These are phyloP conservation scores for Sarocladium strictum DNA, from an alignment of 2,329 filamentous ascomycete genomes.

Conservation along the genomic window DNA sequence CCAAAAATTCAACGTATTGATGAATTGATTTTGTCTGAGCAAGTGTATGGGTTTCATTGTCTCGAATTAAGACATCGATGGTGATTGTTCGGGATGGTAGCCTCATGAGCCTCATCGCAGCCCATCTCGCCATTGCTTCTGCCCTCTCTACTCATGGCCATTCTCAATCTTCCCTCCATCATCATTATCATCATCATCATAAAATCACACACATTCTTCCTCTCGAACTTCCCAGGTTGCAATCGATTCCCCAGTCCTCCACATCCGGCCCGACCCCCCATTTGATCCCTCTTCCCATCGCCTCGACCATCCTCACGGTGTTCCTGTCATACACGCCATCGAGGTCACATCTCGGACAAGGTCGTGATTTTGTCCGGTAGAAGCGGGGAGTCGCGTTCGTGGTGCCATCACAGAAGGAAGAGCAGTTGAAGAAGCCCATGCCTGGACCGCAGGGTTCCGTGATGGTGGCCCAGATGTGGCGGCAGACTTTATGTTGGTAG, in stretches of 20 bases:
- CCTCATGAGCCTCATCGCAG: neutral
- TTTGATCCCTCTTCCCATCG: conserved; percentile 37
- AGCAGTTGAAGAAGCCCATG: conserved; percentile 45
- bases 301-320: conserved; percentile 37
- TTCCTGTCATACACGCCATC: conserved; percentile 39
- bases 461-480: conserved; percentile 47
- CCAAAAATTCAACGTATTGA: too few relatives aligned
- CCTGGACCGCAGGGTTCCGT: conserved; percentile 39
- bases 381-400: conserved; percentile 29
- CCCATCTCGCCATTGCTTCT: neutral
- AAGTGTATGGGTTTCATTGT: too few relatives aligned
- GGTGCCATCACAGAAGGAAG: conserved; percentile 31
- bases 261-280: conserved; percentile 40
- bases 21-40: too few relatives aligned
- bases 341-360: conserved; percentile 37
- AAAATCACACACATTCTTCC: conserved; percentile 22
- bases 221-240: conserved; percentile 19
- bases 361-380: conserved; percentile 28
- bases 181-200: conserved; percentile 14
- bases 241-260: conserved; percentile 30
- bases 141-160: too few relatives aligned
- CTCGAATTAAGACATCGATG: too few relatives aligned
- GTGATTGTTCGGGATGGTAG: too few relatives aligned
- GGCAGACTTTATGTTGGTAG: conserved; percentile 42
- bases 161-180: neutral